Percentiles rank a stretch among this genome's conserved stretches.
Conservation (phyloP, 495 filamentous ascomycete species). For the Lasiosphaeria ovina region DNA sequence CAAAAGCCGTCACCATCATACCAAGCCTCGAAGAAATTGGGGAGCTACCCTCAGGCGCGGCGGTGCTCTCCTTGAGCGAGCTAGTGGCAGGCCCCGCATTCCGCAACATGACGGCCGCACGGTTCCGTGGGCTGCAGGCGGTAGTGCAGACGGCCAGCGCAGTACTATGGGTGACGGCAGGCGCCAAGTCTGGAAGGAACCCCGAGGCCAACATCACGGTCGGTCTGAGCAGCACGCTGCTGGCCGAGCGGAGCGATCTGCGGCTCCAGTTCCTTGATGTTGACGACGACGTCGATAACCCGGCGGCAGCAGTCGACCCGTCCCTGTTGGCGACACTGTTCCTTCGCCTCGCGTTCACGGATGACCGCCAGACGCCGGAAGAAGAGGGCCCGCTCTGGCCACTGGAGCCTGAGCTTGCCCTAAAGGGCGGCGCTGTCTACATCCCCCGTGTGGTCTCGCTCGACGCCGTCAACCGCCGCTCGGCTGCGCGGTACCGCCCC, state of each 20-base stretch:
- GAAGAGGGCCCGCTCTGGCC: slow-evolving; percentile 25
- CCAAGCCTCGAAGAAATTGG: not conserved
- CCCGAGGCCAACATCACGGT: slow-evolving; percentile 22
- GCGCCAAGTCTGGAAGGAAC: slow-evolving; percentile 1
- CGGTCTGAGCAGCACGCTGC: slow-evolving; percentile 6
- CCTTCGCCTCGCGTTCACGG: slow-evolving; percentile 13
- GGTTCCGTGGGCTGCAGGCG: slow-evolving; percentile 19
- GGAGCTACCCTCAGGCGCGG: not conserved
- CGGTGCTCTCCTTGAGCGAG: slow-evolving; percentile 36
- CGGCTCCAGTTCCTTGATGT: slow-evolving; percentile 33
- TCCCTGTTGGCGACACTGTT: not conserved
- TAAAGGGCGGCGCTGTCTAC: slow-evolving; percentile 11
- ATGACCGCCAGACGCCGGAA: not conserved
- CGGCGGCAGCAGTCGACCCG: not conserved
- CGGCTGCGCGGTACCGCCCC: too few species aligned
- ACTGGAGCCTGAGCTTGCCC: slow-evolving; percentile 31
- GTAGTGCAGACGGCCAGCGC: slow-evolving; percentile 30
- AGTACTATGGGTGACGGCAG: slow-evolving; percentile 45
- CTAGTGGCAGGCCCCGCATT: slow-evolving; percentile 33
- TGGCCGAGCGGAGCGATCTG: slow-evolving; percentile 22
- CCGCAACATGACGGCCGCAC: slow-evolving; percentile 16
- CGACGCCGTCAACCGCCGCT: not conserved
- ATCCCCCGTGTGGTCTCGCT: not conserved
- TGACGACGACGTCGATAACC: slow-evolving; percentile 11
- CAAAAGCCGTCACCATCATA: not conserved